Percentiles rank a stretch among this genome's conserved stretches.
Conservation (phyloP, 805 yeast species). For the Candida patagonica region DNA sequence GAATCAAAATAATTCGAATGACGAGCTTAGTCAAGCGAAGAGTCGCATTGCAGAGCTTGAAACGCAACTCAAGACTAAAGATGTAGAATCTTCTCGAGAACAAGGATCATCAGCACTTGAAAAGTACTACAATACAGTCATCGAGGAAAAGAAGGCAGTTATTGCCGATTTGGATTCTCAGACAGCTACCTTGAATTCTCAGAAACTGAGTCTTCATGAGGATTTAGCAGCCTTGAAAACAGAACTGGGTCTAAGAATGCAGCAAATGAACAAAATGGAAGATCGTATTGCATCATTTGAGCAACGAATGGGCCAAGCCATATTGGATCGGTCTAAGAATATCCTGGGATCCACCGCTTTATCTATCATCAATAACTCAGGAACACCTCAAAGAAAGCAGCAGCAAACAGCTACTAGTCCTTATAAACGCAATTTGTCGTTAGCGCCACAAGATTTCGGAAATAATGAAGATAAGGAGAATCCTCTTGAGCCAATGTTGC, state of each 20-base stretch:
- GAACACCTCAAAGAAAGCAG: slow-evolving; percentile 5
- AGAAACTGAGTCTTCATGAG: background rate
- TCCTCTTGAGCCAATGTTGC: no score
- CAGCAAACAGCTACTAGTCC: slow-evolving; percentile 4
- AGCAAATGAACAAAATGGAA: slow-evolving; percentile 24
- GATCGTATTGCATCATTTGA: slow-evolving; percentile 23
- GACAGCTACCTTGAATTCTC: slow-evolving; percentile 3
- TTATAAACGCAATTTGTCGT: slow-evolving; percentile 12
- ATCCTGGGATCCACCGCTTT: slow-evolving; percentile 23
- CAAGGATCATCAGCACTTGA: background rate
- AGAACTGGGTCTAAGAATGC: slow-evolving; percentile 20
- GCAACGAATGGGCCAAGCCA: slow-evolving; percentile 19
- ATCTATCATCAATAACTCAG: slow-evolving; percentile 16
- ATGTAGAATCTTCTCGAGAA: background rate
- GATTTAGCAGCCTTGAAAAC: slow-evolving; percentile 21
- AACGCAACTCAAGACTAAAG: background rate
- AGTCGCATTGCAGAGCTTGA: background rate
- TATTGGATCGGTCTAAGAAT: slow-evolving; percentile 25
- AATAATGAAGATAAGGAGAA: slow-evolving; percentile 5
- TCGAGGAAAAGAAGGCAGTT: background rate
- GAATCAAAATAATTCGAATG: background rate
- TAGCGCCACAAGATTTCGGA: slow-evolving; percentile 9
- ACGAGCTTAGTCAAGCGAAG: background rate
- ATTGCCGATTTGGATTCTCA: slow-evolving; percentile 3
- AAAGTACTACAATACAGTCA: background rate